Evolutionary conservation across 2,329 filamentous ascomycete genomes (phyloP).

Genomic region (Coleophoma crateriformis): DNA sequence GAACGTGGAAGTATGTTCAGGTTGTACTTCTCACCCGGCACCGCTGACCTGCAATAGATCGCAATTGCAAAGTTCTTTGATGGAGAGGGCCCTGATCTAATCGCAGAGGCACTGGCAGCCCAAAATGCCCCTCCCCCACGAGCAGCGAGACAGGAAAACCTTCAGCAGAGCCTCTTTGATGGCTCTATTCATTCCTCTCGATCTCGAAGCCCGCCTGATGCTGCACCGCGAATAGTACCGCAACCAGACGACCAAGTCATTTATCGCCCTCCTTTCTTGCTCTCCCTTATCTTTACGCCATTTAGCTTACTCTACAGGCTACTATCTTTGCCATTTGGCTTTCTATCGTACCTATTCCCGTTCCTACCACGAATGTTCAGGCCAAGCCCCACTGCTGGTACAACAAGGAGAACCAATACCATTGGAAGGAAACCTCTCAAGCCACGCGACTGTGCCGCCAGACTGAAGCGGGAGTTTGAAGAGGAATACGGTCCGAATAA

Average conservation of each 20-base stretch:
- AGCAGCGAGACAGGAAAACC: constrained; percentile 65
- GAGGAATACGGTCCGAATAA: constrained; percentile 77
- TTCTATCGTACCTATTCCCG: constrained; percentile 72
- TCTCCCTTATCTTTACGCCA: constrained; percentile 75
- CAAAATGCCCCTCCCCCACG: constrained; percentile 57
- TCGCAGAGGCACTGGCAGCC: constrained; percentile 68
- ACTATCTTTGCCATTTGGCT: constrained; percentile 62
- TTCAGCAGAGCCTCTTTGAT: constrained; percentile 52
- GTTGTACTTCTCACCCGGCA: not conserved
- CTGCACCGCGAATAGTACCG: constrained; percentile 82
- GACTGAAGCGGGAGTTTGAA: constrained; percentile 90
- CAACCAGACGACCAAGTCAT: constrained; percentile 60
- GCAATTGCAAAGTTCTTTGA: constrained; percentile 98
- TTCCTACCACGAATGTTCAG: constrained; percentile 67
- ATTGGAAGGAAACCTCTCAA: constrained; percentile 70
- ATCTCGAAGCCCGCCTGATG: constrained; percentile 42
- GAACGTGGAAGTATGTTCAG: constrained; percentile 73
- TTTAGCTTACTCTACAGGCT: constrained; percentile 73
- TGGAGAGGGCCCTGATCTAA: constrained; percentile 78
- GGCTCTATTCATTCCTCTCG: constrained; percentile 26
- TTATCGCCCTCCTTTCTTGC: constrained; percentile 67
- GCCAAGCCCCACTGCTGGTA: constrained; percentile 48
- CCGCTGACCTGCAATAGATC: constrained; percentile 51
- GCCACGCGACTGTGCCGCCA: constrained; percentile 79
- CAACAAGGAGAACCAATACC: constrained; percentile 52